Evolutionary conservation across 1,284 basidiomycete species (phyloP).

Genomic region (Apiotrichum montevideense): DNA sequence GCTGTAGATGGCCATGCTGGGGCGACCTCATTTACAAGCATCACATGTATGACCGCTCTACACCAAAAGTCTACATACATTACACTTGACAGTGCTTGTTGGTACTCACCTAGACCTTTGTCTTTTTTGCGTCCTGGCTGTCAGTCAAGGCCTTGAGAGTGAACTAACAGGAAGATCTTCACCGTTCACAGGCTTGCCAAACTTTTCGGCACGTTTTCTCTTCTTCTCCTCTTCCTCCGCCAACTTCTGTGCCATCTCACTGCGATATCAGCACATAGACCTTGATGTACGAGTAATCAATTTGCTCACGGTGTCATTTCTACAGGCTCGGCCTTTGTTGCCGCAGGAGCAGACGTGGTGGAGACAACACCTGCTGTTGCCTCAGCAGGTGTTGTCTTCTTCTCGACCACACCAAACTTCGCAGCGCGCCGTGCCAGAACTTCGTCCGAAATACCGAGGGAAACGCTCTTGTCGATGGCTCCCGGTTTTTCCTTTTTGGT

Average conservation of each 20-base stretch:
- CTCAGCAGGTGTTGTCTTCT: conserved; percentile 23
- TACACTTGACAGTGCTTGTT: background rate
- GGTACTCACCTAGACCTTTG: conserved; percentile 40
- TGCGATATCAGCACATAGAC: conserved; percentile 15
- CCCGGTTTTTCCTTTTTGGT: conserved; percentile 19
- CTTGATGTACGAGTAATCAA: background rate
- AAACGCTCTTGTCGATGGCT: conserved; percentile 27
- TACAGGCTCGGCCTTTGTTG: no score
- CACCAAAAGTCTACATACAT: background rate
- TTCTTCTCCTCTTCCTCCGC: conserved; percentile 48
- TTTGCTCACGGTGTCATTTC: conserved; percentile 34
- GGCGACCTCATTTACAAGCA: no score
- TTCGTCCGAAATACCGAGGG: conserved; percentile 36
- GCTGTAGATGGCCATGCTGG: no score
- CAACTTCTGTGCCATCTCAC: conserved; percentile 31
- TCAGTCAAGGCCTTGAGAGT: background rate
- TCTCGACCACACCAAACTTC: conserved; percentile 39
- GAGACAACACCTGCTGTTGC: no score
- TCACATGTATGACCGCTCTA: background rate
- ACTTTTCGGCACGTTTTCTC: conserved; percentile 48
- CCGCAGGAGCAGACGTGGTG: no score
- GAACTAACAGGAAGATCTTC: conserved; percentile 27
- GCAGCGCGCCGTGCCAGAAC: conserved; percentile 40
- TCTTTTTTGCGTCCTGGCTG: conserved; percentile 39
- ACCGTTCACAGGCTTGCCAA: conserved; percentile 23